phyloP scores from a whole-genome alignment of 2,329 filamentous ascomycete genomes.

The Hypoxylon sp. region DNA sequence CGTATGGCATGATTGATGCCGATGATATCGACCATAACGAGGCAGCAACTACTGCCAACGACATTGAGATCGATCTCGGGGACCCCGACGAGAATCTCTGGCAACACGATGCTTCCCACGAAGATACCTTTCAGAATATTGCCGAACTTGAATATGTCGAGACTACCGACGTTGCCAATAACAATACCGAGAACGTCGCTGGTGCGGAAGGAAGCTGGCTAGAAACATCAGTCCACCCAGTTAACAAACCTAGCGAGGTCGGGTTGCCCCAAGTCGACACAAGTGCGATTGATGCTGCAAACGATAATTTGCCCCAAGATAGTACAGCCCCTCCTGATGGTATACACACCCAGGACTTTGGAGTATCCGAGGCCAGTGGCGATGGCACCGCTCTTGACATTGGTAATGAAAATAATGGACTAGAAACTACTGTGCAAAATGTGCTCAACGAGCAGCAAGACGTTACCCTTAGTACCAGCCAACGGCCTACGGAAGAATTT shows the following conservation, averaged over 20 bases:
- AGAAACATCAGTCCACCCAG: constrained; percentile 27
- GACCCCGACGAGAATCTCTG: constrained; percentile 49
- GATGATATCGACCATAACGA: constrained; percentile 51
- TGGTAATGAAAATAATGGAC: constrained; percentile 1
- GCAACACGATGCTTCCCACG: constrained; percentile 44
- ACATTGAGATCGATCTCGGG: constrained; percentile 54
- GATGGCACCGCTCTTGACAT: constrained; percentile 4
- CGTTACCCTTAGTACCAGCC: neutral
- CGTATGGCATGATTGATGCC: constrained; percentile 55
- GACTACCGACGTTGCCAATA: constrained; percentile 35
- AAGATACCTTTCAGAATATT: constrained; percentile 37
- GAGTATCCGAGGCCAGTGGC: constrained; percentile 9
- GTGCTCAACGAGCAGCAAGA: constrained; percentile 18
- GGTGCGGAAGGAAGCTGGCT: constrained; percentile 38
- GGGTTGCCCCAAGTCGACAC: constrained; percentile 25
- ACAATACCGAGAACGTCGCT: constrained; percentile 28
- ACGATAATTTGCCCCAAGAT: constrained; percentile 20
- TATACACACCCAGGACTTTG: constrained; percentile 33
- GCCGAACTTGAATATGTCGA: constrained; percentile 50
- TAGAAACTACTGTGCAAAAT: constrained; percentile 1
- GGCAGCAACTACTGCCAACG: constrained; percentile 45
- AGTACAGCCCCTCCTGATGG: constrained; percentile 1
- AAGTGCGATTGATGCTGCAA: constrained; percentile 13
- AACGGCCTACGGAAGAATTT: constrained; percentile 10
- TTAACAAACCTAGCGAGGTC: constrained; percentile 24